Evolutionary conservation across 2,329 filamentous ascomycete species (phyloP).

Genomic region (Penicillium sp.): DNA sequence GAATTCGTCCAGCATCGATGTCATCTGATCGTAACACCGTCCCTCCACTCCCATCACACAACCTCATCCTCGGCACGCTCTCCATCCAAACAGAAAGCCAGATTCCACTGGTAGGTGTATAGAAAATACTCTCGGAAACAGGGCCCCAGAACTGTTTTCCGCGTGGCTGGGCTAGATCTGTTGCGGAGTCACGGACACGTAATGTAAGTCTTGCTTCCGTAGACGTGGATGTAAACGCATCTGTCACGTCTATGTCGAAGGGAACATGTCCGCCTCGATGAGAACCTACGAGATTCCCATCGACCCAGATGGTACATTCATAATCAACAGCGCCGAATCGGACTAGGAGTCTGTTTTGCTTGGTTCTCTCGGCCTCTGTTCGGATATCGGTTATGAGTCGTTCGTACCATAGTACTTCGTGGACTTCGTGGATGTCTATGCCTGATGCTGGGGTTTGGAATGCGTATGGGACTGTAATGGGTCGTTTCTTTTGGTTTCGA

Average conservation of each 20-base stretch:
- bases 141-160: conserved; percentile 68
- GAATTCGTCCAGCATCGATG: conserved; percentile 53
- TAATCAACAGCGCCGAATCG: conserved; percentile 56
- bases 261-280: conserved; percentile 64
- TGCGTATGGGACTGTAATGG: conserved; percentile 65
- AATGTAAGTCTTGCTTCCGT: conserved; percentile 50
- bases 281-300: conserved; percentile 52
- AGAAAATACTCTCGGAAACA: conserved; percentile 61
- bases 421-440: conserved; percentile 61
- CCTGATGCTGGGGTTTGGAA: conserved; percentile 67
- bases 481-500: conserved; percentile 46
- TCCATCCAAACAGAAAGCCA: conserved; percentile 76
- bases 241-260: conserved; percentile 62
- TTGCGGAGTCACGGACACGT: conserved; percentile 64
- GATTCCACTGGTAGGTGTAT: conserved; percentile 70
- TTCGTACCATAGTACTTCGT: conserved; percentile 70
- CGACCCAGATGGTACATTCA: conserved; percentile 56
- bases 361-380: conserved; percentile 40
- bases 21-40: conserved; percentile 61
- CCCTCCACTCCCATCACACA: conserved; percentile 60
- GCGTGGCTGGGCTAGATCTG: conserved; percentile 64
- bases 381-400: conserved; percentile 54
- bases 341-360: conserved; percentile 41
- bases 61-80: conserved; percentile 50
- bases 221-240: conserved; percentile 9